phyloP scores from a whole-genome alignment of 768 basidiomycete genomes.

The Tulasnella sp. region DNA sequence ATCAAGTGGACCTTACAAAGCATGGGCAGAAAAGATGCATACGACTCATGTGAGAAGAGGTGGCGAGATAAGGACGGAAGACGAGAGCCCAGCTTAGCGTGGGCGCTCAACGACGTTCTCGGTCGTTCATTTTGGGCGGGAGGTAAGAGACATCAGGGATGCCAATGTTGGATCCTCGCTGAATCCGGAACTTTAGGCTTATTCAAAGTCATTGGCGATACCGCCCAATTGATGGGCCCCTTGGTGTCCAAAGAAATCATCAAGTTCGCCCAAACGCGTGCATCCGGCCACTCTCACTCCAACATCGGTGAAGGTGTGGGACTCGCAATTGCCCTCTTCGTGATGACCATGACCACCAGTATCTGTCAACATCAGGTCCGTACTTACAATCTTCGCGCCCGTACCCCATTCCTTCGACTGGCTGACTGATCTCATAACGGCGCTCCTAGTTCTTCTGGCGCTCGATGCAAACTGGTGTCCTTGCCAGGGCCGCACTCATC shows the following conservation, averaged over 20 bases:
- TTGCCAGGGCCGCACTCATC: conserved; percentile 55
- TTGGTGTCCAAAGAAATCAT: conserved; percentile 23
- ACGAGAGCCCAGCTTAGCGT: not conserved
- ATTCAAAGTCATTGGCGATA: conserved; percentile 25
- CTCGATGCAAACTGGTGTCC: conserved; percentile 53
- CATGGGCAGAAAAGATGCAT: not conserved
- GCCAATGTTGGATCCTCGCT: not conserved
- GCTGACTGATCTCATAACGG: not conserved
- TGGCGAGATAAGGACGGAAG: not conserved
- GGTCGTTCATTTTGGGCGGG: conserved; percentile 14
- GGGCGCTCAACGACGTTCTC: not conserved
- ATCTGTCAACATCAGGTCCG: conserved; percentile 52
- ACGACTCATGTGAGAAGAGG: not conserved
- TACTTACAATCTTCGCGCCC: conserved; percentile 20
- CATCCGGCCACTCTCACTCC: not conserved
- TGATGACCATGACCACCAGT: conserved; percentile 28
- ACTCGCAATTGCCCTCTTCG: conserved; percentile 29
- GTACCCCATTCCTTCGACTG: conserved; percentile 21
- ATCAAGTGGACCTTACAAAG: conserved; percentile 16
- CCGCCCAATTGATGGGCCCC: conserved; percentile 21
- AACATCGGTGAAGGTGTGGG: conserved; percentile 24
- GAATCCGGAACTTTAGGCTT: conserved; percentile 6
- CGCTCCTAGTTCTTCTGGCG: conserved; percentile 53
- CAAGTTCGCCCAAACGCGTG: conserved; percentile 20
- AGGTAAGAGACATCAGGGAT: not conserved